These are phyloP conservation scores for Cytospora mali DNA, from an alignment of 2,329 filamentous ascomycete genomes.

Conservation along the genomic window DNA sequence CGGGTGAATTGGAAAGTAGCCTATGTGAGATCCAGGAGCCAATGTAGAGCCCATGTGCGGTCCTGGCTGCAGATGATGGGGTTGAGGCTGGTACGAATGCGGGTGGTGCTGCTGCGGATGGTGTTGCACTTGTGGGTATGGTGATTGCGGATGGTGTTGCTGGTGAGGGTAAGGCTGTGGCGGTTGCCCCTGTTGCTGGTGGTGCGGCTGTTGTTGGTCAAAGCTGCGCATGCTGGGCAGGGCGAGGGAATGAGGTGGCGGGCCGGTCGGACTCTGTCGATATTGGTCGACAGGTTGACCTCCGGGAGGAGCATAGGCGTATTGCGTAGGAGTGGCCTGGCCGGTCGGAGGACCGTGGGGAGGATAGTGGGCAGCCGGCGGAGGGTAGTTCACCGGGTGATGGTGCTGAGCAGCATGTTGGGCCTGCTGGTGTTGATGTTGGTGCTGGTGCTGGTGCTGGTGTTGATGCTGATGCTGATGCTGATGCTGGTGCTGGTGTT, in stretches of 20 bases:
- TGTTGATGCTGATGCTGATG: slow-evolving; percentile 26
- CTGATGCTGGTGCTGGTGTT: slow-evolving; percentile 23
- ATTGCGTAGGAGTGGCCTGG: slow-evolving; percentile 26
- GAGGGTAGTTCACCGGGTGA: slow-evolving; percentile 26
- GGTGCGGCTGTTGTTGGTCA: slow-evolving; percentile 29
- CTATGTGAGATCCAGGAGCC: slow-evolving; percentile 43
- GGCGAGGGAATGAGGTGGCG: slow-evolving; percentile 28
- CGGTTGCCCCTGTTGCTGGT: slow-evolving; percentile 29
- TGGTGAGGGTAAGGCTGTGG: slow-evolving; percentile 7
- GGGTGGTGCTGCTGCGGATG: slow-evolving; percentile 33
- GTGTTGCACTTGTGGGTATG: slow-evolving; percentile 20
- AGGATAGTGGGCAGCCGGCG: slow-evolving; percentile 28
- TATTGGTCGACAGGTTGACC: slow-evolving; percentile 31
- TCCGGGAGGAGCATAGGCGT: slow-evolving; percentile 26
- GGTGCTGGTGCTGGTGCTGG: slow-evolving; percentile 23
- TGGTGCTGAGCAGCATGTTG: slow-evolving; percentile 19
- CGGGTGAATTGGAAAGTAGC: slow-evolving; percentile 48
- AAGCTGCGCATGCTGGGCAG: slow-evolving; percentile 36
- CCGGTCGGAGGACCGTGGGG: slow-evolving; percentile 24
- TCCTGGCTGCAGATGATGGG: slow-evolving; percentile 33
- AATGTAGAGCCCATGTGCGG: slow-evolving; percentile 42
- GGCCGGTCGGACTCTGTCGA: slow-evolving; percentile 27
- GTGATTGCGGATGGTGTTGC: slow-evolving; percentile 20
- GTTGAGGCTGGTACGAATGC: slow-evolving; percentile 32
- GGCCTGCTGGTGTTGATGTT: slow-evolving; percentile 23